phyloP scores from a whole-genome alignment of 306 rosid species.

The Leucaena leucocephala region DNA sequence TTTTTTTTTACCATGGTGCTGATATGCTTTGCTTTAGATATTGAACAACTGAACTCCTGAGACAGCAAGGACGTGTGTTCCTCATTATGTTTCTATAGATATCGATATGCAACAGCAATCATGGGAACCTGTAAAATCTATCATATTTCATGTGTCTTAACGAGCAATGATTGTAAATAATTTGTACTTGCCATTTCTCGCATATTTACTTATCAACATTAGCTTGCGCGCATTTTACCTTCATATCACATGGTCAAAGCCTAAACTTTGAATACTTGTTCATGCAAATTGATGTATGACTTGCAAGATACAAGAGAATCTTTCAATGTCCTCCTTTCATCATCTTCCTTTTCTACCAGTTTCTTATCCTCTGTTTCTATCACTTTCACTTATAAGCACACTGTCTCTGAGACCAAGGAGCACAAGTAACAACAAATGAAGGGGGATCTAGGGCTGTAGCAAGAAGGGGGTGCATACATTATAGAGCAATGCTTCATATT shows the following conservation, averaged over 20 bases:
- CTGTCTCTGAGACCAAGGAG: no score
- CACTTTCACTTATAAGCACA: no score
- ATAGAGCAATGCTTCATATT: no score
- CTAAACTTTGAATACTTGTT: not conserved
- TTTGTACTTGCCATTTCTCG: not conserved
- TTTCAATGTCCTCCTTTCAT: no score
- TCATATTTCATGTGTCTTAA: not conserved
- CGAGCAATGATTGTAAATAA: conserved; percentile 4
- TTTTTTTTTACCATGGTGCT: not conserved
- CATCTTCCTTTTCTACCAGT: no score
- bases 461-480: no score
- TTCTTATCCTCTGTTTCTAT: no score
- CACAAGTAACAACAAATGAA: no score
- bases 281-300: no score
- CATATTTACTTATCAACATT: conserved; percentile 9
- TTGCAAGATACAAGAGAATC: no score
- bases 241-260: conserved; percentile 5
- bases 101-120: conserved; percentile 16
- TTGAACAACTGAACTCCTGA: not conserved
- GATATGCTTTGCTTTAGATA: conserved; percentile 20
- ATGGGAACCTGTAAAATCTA: not conserved
- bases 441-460: no score
- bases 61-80: not conserved
- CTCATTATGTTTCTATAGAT: conserved; percentile 8
- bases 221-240: not conserved